A percentile compares a stretch with the other conserved stretches of the same genome.
Evolutionary conservation across 1,284 basidiomycete species (phyloP).

Genomic region (Marasmius tenuissimus): DNA sequence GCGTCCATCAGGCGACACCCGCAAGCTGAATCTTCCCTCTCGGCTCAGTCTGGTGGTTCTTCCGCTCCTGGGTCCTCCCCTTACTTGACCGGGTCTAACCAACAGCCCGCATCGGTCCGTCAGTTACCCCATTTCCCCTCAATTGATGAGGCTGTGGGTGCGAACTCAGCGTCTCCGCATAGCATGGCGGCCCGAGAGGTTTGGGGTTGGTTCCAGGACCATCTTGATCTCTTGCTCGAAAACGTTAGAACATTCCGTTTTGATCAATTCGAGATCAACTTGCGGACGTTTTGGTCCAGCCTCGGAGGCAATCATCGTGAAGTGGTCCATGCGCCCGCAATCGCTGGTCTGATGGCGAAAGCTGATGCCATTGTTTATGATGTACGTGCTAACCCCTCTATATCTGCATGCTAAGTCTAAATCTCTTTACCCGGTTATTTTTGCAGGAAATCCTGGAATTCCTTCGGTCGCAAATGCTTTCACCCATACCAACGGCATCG

Average conservation of each 20-base stretch:
- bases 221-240: conserved; percentile 77
- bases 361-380: conserved; percentile 88
- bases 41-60: conserved; percentile 53
- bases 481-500: conserved; percentile 67
- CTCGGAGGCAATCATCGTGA: conserved; percentile 75
- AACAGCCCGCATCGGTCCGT: conserved; percentile 64
- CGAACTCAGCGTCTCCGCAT: conserved; percentile 69
- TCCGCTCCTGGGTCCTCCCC: conserved; percentile 45
- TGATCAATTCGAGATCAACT: conserved; percentile 84
- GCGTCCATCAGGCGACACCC: conserved; percentile 73
- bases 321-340: conserved; percentile 82
- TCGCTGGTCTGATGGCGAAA: conserved; percentile 84
- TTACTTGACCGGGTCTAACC: conserved; percentile 43
- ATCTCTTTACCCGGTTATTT: conserved; percentile 9
- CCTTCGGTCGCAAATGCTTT: conserved; percentile 79
- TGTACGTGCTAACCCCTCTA: conserved; percentile 45
- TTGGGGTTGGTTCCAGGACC: conserved; percentile 86
- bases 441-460: conserved; percentile 82
- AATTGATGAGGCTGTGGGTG: conserved; percentile 80
- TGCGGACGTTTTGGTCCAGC: conserved; percentile 80
- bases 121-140: conserved; percentile 78
- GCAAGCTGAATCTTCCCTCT: conserved; percentile 49
- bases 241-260: conserved; percentile 75
- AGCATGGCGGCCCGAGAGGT: conserved; percentile 78
- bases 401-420: conserved; percentile 4